Evolutionary conservation across 345 rosid genomes (phyloP).

Genomic region (Melaleuca quinquenervia): DNA sequence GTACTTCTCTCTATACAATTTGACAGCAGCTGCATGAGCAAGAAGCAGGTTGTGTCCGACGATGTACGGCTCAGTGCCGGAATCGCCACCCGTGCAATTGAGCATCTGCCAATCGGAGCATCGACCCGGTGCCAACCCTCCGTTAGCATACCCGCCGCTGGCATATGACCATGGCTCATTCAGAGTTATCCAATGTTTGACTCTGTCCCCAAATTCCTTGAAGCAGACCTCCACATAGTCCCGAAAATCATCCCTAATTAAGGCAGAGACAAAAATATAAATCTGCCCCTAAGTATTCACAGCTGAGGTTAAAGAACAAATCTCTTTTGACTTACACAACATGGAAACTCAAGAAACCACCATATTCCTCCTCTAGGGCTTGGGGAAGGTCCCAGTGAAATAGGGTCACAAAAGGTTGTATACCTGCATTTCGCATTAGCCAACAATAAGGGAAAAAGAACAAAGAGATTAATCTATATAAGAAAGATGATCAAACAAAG

Average conservation of each 20-base stretch:
- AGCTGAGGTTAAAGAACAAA: background rate
- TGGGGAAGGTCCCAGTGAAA: conserved; percentile 27
- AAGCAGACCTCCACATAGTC: conserved; percentile 33
- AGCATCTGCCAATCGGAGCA: conserved; percentile 22
- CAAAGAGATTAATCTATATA: background rate
- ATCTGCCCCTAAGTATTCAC: background rate
- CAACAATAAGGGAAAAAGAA: too few species aligned
- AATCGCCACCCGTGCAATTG: conserved; percentile 36
- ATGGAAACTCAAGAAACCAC: conserved; percentile 12
- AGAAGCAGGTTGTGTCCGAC: conserved; percentile 33
- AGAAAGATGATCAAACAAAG: background rate
- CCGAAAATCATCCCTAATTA: background rate
- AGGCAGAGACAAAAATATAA: background rate
- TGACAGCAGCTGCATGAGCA: conserved; percentile 34
- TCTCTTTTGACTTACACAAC: conserved; percentile 4
- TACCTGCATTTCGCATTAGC: background rate
- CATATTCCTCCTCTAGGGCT: conserved; percentile 19
- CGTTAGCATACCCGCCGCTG: conserved; percentile 8
- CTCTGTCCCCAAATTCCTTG: conserved; percentile 39
- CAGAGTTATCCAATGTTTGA: conserved; percentile 45
- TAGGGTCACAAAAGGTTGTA: conserved; percentile 23
- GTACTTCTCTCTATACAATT: conserved; percentile 21
- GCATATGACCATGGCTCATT: conserved; percentile 28
- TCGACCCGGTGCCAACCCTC: conserved; percentile 21
- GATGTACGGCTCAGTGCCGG: conserved; percentile 34